Evolutionary conservation across 805 yeast species (phyloP).

Genomic region (Wilhelminamyces savonicus): DNA sequence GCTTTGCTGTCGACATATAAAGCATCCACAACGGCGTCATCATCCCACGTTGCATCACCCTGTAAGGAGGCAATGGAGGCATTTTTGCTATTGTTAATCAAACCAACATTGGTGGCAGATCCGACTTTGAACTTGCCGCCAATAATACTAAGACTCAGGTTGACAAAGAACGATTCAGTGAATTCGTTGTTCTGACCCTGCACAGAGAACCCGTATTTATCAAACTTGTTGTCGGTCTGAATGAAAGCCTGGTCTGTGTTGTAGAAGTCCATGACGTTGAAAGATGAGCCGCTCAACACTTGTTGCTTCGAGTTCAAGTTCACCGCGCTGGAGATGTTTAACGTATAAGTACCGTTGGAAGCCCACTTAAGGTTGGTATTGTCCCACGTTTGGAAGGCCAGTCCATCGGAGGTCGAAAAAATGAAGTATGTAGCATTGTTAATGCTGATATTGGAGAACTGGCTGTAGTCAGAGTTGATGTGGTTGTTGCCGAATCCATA

Average conservation of each 20-base stretch:
- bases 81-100: constrained; percentile 6
- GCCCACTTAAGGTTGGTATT: constrained; percentile 30
- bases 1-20: constrained; percentile 30
- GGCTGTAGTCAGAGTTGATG: constrained; percentile 15
- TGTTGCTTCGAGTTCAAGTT: constrained; percentile 19
- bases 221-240: constrained; percentile 12
- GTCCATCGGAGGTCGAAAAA: constrained; percentile 22
- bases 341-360: constrained; percentile 19
- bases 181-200: constrained; percentile 10
- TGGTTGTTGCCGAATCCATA: constrained; percentile 33
- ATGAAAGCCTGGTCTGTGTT: constrained; percentile 20
- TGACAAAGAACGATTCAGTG: constrained; percentile 36
- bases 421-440: constrained; percentile 35
- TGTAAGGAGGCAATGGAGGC: constrained; percentile 11
- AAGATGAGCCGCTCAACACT: constrained; percentile 28
- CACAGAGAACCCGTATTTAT: constrained; percentile 16
- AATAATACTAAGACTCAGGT: constrained; percentile 44
- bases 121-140: constrained; percentile 52
- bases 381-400: constrained; percentile 35
- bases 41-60: constrained; percentile 20
- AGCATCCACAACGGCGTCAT: constrained; percentile 17
- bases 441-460: constrained; percentile 30
- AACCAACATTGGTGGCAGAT: constrained; percentile 7
- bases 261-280: constrained; percentile 27
- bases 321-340: constrained; percentile 22